Evolutionary conservation across 2,329 filamentous ascomycete genomes (phyloP), one percentile per base, ranked within the genome.

Genomic region (Ascochyta pisi): DNA sequence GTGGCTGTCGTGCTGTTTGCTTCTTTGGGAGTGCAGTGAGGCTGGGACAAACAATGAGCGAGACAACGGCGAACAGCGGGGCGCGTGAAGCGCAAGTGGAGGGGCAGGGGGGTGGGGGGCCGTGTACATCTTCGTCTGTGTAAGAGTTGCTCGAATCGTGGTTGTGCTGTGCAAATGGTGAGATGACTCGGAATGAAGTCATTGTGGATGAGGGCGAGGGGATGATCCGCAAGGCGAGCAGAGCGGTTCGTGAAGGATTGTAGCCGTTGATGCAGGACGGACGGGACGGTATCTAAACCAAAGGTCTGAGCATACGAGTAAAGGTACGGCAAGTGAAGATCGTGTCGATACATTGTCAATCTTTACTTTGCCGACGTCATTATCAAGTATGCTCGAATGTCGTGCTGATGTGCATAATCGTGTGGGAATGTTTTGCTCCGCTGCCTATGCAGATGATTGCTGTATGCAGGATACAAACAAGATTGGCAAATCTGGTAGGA

Each of bases 1-100:
- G 37, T 19, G 37, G 16, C 10, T 23, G 33, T 51, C 53, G 53
- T 56, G 42, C 38, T 15, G 47, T 56, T 56, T 56, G 22, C 53
- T 51, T 22, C 22, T 51, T 56, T 56, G 42, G 53, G 53, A 43
- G 15, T 5, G 16, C 38, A 31, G 41, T 29, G 16, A 47, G 23
- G 15, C 16, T 54, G 12, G 41, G 35, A 40, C 4, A 12, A 13
- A 13, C 10, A 4, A 6, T 5, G 10, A 12, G 29, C 10, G 29
- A 10, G 40, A 26, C 43, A n/a, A 38, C 19, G 16, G 34, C 39
- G 22, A 26, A 9, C 37, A 29, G 22, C 43, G 29, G 52, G 29
- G 35, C 46, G 52, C 46, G 40, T 24, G 41, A 55, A 41, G 52
- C 52, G 52, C 52, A 27, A 40, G 23, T 29, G 13, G 22, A 34